These are phyloP conservation scores for Pythium brachiatum DNA, from an alignment of 352 stramenopile genomes.

Conservation along the genomic window DNA sequence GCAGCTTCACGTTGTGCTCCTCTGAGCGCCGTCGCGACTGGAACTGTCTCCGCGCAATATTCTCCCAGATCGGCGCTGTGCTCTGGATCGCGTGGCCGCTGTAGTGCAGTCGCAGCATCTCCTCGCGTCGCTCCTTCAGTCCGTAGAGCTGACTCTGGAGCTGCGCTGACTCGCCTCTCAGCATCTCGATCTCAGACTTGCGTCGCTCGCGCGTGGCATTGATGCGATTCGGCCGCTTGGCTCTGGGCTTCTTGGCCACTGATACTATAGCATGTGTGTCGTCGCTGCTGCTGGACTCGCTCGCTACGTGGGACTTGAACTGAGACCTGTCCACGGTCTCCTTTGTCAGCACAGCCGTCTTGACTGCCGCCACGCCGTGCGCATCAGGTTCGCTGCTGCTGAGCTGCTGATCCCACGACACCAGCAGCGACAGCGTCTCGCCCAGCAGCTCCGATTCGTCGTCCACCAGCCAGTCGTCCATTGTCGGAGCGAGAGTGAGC, in stretches of 20 bases:
- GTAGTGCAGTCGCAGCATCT: constrained; percentile 4
- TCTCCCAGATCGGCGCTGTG: constrained; percentile 21
- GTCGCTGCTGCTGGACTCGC: neutral
- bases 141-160: constrained; percentile 10
- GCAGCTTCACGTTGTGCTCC: constrained; percentile 9
- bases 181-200: constrained; percentile 13
- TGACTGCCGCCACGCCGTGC: too few species aligned
- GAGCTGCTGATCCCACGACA: constrained; percentile 1
- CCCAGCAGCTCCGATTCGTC: constrained; percentile 6
- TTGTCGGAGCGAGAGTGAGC: too few species aligned
- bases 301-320: too few species aligned
- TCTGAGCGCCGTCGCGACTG: constrained; percentile 7
- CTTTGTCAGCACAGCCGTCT: neutral
- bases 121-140: constrained; percentile 1
- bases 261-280: too few species aligned
- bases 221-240: neutral
- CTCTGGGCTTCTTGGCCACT: too few species aligned
- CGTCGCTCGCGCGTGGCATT: constrained; percentile 21
- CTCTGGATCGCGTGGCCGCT: constrained; percentile 4
- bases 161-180: constrained; percentile 1
- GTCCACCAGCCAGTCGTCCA: constrained; percentile 4
- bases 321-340: too few species aligned
- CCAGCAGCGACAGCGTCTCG: constrained; percentile 10
- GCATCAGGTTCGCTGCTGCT: too few species aligned
- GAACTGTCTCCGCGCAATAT: constrained; percentile 15